phyloP scores from a whole-genome alignment of 1,284 basidiomycete species.

The Tilletia setariae region DNA sequence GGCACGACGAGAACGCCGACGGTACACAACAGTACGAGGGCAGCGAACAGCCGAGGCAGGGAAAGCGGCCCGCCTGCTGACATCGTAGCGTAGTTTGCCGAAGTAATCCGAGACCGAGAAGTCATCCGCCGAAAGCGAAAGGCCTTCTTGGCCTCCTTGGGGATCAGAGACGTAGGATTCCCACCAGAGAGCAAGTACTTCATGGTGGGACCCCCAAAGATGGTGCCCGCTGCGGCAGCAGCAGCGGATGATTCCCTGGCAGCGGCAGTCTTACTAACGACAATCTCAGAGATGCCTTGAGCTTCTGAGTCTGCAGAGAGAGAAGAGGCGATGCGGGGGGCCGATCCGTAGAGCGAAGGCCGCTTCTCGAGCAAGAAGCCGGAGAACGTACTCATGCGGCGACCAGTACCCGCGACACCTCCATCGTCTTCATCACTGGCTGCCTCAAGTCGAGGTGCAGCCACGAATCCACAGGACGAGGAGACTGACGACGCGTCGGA shows the following conservation, averaged over 20 bases:
- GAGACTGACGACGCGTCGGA: neutral
- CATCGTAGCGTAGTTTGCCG: conserved; percentile 1
- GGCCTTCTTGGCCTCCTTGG: neutral
- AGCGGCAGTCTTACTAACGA: neutral
- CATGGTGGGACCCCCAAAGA: conserved; percentile 12
- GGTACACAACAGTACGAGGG: conserved; percentile 7
- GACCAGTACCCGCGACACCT: neutral
- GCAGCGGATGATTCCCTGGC: neutral
- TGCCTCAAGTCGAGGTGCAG: conserved; percentile 4
- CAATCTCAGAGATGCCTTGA: neutral
- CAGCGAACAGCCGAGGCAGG: conserved; percentile 5
- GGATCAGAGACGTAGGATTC: conserved; percentile 1
- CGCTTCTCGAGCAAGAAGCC: neutral
- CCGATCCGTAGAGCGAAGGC: neutral
- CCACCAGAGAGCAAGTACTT: conserved; percentile 14
- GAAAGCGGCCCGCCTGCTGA: conserved; percentile 14
- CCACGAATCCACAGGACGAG: neutral
- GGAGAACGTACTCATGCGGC: neutral
- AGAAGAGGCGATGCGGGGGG: neutral
- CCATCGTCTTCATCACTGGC: neutral
- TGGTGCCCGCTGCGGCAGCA: neutral
- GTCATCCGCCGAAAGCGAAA: conserved; percentile 9
- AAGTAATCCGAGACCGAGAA: conserved; percentile 1
- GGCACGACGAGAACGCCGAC: conserved; percentile 8
- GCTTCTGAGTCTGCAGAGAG: neutral